Conservation (phyloP, 805 yeast species). For the Kodamaea nitidulidarum region DNA sequence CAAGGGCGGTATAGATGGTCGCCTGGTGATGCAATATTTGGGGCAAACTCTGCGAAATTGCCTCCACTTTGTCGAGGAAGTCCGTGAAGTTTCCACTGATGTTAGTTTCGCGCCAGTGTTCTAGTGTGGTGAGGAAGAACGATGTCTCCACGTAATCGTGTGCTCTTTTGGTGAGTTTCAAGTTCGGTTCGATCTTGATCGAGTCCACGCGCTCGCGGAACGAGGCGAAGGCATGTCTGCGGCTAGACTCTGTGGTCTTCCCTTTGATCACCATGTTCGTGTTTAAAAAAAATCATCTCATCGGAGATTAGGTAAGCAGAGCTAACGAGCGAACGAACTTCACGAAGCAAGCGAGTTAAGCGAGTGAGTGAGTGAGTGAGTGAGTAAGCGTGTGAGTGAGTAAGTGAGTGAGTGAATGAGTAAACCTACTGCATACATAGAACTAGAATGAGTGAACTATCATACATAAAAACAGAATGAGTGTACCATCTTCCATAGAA, state of each 20-base stretch:
- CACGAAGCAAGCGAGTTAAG: no score
- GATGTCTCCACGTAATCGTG: conserved; percentile 72
- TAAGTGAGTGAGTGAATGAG: no score
- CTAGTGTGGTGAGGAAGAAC: conserved; percentile 71
- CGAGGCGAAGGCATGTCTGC: conserved; percentile 61
- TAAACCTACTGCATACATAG: no score
- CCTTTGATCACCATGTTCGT: conserved; percentile 12
- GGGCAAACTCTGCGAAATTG: conserved; percentile 65
- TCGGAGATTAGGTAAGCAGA: no score
- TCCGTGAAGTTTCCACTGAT: conserved; percentile 66
- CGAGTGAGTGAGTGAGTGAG: no score
- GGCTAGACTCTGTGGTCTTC: conserved; percentile 51
- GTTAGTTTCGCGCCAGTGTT: conserved; percentile 87
- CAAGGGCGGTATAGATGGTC: conserved; percentile 50
- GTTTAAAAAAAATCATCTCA: not conserved
- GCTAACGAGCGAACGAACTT: no score
- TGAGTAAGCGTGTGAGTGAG: no score
- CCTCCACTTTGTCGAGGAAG: conserved; percentile 54
- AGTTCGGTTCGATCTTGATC: conserved; percentile 72
- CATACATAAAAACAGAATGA: no score
- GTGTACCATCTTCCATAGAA: no score
- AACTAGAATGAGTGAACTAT: no score
- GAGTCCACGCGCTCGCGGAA: conserved; percentile 83
- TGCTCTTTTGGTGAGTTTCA: conserved; percentile 52
- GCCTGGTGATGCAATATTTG: conserved; percentile 71